Percentiles rank a stretch among this genome's conserved stretches.
These are phyloP conservation scores for Candida insectalens DNA, from an alignment of 805 yeast species.

Conservation along the genomic window DNA sequence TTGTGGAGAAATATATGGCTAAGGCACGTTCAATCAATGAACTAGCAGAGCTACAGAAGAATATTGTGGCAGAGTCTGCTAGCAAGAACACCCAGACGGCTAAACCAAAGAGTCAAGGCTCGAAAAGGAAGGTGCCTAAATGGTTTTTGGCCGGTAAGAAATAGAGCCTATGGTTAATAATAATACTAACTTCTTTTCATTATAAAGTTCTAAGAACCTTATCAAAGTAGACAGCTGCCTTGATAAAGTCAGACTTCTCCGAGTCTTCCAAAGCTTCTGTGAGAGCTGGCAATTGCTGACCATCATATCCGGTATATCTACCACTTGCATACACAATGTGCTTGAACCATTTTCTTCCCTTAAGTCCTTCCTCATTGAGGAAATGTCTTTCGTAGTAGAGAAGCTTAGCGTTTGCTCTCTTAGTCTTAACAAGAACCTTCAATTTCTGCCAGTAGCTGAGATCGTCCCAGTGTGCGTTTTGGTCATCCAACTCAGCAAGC, in stretches of 20 bases:
- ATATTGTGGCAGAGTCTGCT: neutral
- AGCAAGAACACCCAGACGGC: neutral
- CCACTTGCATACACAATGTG: slow-evolving; percentile 54
- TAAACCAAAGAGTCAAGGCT: no score
- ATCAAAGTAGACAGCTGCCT: slow-evolving; percentile 12
- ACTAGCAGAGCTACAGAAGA: slow-evolving; percentile 14
- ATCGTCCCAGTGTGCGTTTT: slow-evolving; percentile 14
- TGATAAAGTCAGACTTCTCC: slow-evolving; percentile 25
- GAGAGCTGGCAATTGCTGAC: slow-evolving; percentile 46
- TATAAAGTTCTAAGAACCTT: slow-evolving; percentile 1
- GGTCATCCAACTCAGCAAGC: slow-evolving; percentile 11
- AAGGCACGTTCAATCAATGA: slow-evolving; percentile 18
- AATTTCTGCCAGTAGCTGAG: slow-evolving; percentile 19
- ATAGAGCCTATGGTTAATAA: slow-evolving; percentile 2
- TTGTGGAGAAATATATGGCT: slow-evolving; percentile 14
- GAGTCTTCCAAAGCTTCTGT: slow-evolving; percentile 44
- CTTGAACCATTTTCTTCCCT: slow-evolving; percentile 45
- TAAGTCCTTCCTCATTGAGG: slow-evolving; percentile 37
- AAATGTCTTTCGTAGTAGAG: slow-evolving; percentile 36
- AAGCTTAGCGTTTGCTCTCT: slow-evolving; percentile 29
- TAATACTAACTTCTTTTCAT: neutral
- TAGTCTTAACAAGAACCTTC: slow-evolving; percentile 16
- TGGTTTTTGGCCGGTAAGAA: slow-evolving; percentile 25
- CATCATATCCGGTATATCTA: slow-evolving; percentile 51
- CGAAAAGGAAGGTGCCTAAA: slow-evolving; percentile 20